Percentiles rank a stretch among this genome's conserved stretches.
Evolutionary conservation across 164 flowering plant species (phyloP).

Genomic region (Aristolochia contorta): DNA sequence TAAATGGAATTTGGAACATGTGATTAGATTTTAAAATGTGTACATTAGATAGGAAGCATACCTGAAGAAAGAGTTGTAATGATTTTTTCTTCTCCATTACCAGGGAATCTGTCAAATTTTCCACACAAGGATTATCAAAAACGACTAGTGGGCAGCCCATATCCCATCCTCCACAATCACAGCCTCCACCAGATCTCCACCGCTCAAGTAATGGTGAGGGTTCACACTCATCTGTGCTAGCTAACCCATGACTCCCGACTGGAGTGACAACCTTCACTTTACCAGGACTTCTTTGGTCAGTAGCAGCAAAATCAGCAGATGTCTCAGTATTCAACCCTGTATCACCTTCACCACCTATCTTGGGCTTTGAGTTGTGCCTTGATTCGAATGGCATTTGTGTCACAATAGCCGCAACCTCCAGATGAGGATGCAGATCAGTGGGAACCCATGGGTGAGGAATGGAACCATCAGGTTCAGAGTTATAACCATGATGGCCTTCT

Average conservation of each 20-base stretch:
- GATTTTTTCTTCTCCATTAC: conserved; percentile 24
- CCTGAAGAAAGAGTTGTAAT: conserved; percentile 64
- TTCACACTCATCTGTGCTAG: conserved; percentile 31
- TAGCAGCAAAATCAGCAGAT: conserved; percentile 20
- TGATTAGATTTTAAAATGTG: not conserved
- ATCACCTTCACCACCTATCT: conserved; percentile 22
- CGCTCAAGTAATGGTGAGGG: conserved; percentile 75
- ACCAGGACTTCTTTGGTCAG: conserved; percentile 20
- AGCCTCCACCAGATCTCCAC: conserved; percentile 89
- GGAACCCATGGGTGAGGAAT: conserved; percentile 35
- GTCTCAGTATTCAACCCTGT: conserved; percentile 10
- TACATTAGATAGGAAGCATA: conserved; percentile 14
- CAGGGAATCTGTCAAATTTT: conserved; percentile 18
- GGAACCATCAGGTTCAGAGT: conserved; percentile 16
- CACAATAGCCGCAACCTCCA: conserved; percentile 68
- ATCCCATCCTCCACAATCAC: conserved; percentile 99
- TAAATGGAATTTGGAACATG: not conserved
- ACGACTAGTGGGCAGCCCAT: conserved; percentile 73
- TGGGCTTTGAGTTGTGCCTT: conserved; percentile 53
- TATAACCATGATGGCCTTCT: conserved; percentile 17
- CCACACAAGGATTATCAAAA: conserved; percentile 27
- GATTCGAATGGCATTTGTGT: conserved; percentile 57
- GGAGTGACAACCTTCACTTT: conserved; percentile 64
- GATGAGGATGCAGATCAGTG: conserved; percentile 44
- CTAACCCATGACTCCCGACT: conserved; percentile 68